Evolutionary conservation across 306 rosid genomes (phyloP).

Genomic region (Malus sieversii): DNA sequence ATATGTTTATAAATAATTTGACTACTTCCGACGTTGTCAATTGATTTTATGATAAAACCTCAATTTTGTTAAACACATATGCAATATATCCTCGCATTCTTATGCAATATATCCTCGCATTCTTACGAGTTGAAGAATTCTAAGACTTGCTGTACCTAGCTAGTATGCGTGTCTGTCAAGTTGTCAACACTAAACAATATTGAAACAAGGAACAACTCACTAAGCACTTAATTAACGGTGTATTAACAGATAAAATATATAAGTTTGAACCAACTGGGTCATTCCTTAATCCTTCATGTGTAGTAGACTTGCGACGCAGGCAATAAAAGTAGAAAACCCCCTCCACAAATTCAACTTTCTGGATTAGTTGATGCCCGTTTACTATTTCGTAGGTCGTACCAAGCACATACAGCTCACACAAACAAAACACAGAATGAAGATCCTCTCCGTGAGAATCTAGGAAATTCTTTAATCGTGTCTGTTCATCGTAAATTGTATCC

Average conservation of each 20-base stretch:
- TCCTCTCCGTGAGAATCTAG: too few species aligned
- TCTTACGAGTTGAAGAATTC: too few species aligned
- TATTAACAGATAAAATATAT: neutral
- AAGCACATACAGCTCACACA: too few species aligned
- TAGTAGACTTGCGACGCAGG: neutral
- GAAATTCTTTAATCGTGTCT: rapidly evolving
- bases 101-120: too few species aligned
- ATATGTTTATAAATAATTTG: too few species aligned
- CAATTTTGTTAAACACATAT: too few species aligned
- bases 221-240: neutral
- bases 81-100: too few species aligned
- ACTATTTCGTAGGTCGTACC: neutral
- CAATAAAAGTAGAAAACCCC: neutral
- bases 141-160: too few species aligned
- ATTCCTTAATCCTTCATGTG: neutral
- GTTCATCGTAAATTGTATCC: too few species aligned
- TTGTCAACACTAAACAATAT: neutral
- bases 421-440: too few species aligned
- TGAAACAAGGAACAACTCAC: neutral
- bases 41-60: rapidly evolving
- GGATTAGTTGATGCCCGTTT: neutral
- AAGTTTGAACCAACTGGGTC: neutral
- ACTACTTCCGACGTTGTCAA: rapidly evolving
- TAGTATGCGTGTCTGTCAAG: too few species aligned
- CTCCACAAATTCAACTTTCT: neutral